These are phyloP conservation scores for Fusarium vanettenii DNA, from an alignment of 2,329 filamentous ascomycete genomes.

Conservation along the genomic window DNA sequence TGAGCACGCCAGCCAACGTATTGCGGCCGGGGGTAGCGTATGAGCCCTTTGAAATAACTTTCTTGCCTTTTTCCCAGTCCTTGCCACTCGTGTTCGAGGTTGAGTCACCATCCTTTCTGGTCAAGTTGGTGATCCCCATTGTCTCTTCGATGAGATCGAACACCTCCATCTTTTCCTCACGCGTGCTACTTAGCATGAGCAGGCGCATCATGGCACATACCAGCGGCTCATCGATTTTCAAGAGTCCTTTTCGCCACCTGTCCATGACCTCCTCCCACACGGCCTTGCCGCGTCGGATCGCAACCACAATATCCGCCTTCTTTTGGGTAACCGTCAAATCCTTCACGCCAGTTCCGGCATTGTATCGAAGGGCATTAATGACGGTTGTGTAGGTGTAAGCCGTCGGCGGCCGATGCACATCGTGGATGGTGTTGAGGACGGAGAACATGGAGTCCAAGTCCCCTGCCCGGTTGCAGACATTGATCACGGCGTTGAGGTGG, in stretches of 20 bases:
- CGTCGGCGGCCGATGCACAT: conserved; percentile 72
- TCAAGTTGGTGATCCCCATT: conserved; percentile 75
- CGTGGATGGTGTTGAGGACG: conserved; percentile 78
- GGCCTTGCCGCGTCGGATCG: conserved; percentile 74
- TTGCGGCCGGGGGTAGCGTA: conserved; percentile 63
- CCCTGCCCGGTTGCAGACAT: conserved; percentile 78
- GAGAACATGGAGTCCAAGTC: conserved; percentile 86
- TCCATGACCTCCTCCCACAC: conserved; percentile 84
- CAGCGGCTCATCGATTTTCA: conserved; percentile 81
- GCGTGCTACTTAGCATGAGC: conserved; percentile 72
- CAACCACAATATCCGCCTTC: conserved; percentile 52
- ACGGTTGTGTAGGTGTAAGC: conserved; percentile 83
- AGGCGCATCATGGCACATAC: conserved; percentile 85
- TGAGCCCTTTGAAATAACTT: conserved; percentile 30
- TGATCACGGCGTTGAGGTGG: conserved; percentile 89
- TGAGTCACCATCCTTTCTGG: conserved; percentile 41
- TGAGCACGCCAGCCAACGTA: conserved; percentile 76
- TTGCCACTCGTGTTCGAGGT: conserved; percentile 8
- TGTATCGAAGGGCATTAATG: conserved; percentile 75
- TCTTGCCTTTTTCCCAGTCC: conserved; percentile 2
- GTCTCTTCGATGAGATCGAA: conserved; percentile 84
- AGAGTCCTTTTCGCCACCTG: conserved; percentile 78
- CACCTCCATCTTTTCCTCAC: conserved; percentile 75
- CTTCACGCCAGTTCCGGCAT: conserved; percentile 41
- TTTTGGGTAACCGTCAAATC: conserved; percentile 46